Conservation (phyloP, 2,329 filamentous ascomycete genomes). For the Escovopsis sp. region DNA sequence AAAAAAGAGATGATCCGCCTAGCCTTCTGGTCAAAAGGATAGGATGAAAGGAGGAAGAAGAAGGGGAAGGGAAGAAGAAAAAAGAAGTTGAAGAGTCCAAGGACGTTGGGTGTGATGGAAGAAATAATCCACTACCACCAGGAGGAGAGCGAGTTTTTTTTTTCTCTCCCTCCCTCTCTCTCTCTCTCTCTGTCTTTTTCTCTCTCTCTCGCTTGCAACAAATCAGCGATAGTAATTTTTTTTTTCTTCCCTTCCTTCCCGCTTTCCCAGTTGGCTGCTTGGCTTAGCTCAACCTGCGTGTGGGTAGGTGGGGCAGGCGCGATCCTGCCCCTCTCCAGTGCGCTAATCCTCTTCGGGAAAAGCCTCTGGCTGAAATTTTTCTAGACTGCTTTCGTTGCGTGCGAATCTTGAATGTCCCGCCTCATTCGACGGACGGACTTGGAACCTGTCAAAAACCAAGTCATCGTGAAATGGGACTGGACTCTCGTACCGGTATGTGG, state of each 20-base stretch:
- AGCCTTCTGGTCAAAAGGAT: slow-evolving; percentile 15
- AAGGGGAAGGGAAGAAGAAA: slow-evolving; percentile 12
- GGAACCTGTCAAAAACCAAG: background rate
- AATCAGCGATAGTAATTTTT: slow-evolving; percentile 12
- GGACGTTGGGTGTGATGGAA: slow-evolving; percentile 23
- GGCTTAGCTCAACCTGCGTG: background rate
- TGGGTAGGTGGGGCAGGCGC: slow-evolving; percentile 7
- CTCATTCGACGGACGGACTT: background rate
- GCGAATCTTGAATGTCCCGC: background rate
- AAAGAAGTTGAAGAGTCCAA: background rate
- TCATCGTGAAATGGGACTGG: no score
- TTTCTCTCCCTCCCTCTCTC: no score
- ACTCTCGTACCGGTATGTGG: no score
- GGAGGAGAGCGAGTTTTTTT: no score
- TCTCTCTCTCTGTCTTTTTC: no score
- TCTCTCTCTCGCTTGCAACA: background rate
- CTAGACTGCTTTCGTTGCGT: background rate
- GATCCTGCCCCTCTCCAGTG: background rate
- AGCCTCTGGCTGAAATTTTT: slow-evolving; percentile 6
- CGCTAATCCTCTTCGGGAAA: slow-evolving; percentile 2
- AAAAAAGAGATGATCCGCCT: slow-evolving; percentile 2
- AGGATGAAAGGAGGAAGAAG: slow-evolving; percentile 12
- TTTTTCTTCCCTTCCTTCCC: slow-evolving; percentile 8
- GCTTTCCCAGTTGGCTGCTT: slow-evolving; percentile 1
- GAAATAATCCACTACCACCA: slow-evolving; percentile 20